A percentile compares a stretch with the other conserved stretches of the same genome.
Evolutionary conservation across 441 rosid genomes (phyloP).

Genomic region (Aquilaria agallochum): DNA sequence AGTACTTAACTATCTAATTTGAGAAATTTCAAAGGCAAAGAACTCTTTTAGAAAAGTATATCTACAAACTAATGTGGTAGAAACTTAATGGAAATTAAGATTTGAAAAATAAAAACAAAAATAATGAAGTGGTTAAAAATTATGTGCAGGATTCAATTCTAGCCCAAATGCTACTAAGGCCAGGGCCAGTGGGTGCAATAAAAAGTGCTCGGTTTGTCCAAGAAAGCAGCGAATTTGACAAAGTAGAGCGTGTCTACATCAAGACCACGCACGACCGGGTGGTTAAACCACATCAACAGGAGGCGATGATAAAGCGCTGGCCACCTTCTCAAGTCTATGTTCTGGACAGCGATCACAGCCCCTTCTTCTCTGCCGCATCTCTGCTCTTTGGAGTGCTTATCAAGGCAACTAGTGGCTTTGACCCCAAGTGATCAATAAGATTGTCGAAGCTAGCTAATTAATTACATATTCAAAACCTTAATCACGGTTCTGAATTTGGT

Average conservation of each 20-base stretch:
- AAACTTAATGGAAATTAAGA: too few species aligned
- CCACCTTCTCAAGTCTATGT: constrained; percentile 47
- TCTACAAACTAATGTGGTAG: too few species aligned
- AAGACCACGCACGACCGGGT: constrained; percentile 54
- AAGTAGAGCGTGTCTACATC: constrained; percentile 50
- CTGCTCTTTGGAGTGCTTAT: constrained; percentile 59
- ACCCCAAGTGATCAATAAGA: too few species aligned
- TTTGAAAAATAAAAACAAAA: too few species aligned
- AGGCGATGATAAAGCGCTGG: constrained; percentile 63
- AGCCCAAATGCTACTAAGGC: constrained; percentile 55
- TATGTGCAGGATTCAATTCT: constrained; percentile 44
- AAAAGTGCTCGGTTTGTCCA: constrained; percentile 29
- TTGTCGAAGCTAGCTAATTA: too few species aligned
- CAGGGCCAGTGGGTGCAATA: constrained; percentile 55
- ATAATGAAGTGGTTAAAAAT: too few species aligned
- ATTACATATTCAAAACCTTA: too few species aligned
- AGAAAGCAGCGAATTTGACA: constrained; percentile 13
- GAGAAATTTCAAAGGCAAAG: too few species aligned
- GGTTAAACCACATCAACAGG: constrained; percentile 61
- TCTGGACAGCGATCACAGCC: constrained; percentile 77
- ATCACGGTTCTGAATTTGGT: too few species aligned
- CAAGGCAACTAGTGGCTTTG: constrained; percentile 32
- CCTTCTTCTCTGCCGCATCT: constrained; percentile 72
- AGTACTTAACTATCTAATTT: too few species aligned
- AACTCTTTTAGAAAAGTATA: too few species aligned